Evolutionary conservation across 495 filamentous ascomycete genomes (phyloP), one percentile per base, ranked within the genome.

Genomic region (Chaetomidium leptoderma): DNA sequence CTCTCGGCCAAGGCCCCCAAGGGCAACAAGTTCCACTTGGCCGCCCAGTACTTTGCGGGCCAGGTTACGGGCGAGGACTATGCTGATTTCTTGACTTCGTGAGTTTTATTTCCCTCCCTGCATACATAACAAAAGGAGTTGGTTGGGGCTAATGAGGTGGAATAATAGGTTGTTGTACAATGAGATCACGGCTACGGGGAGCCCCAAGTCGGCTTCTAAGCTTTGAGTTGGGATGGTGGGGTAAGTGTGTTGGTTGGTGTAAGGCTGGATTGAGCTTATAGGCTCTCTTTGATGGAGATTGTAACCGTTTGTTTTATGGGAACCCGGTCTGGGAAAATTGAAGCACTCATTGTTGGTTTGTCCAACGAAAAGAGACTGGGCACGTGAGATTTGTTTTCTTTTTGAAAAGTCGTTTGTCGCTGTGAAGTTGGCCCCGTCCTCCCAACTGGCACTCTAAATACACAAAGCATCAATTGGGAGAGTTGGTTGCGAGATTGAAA

Each of bases 21-120:
- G 80, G 92, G 91, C 32, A 92, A 97, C 78, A 96, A 95, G 78
- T 97, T 83, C 75, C 82, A 85, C 47, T 83, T 96, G 36, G 93
- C 93, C 3, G 89, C 90, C 1, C 86, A 91, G 69, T 97, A 97
- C 75, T 97, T 97, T 65, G 83, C 88, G 14, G 78, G 81, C 39
- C 93, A 98, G 83, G 87, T 97, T 21, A 97, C 92, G 6, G 93
- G 93, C 26, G 95, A 98, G 77, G 90, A 96, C 61, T 96, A 96
- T 74, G 91, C 91, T 6, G 95, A 98, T 71, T 98, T 98, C 77
- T 74, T 98, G 80, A 98, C 93, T 6, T 81, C 83, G 81, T 86
- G 68, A 77, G 83, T 80, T 19, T 40, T 2, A 33, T 23, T 17
- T 32, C 8, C 17, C 17, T 11, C 13, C 10, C n/a, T n/a, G n/a